Evolutionary conservation across 345 rosid species (phyloP).

Genomic region (Citrus inodora): DNA sequence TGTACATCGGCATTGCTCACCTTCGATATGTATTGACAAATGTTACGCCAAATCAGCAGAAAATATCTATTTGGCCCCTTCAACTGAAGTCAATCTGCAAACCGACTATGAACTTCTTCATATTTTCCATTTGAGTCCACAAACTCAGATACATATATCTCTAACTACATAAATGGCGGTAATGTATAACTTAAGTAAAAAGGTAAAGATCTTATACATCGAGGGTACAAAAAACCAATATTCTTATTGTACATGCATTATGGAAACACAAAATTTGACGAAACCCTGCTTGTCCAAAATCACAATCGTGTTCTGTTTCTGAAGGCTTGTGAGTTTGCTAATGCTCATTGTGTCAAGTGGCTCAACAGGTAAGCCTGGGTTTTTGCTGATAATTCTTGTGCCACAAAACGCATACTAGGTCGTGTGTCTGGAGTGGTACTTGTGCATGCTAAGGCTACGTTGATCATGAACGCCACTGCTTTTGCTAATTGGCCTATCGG

Average conservation of each 20-base stretch:
- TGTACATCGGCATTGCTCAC: too few species aligned
- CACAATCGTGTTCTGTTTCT: conserved; percentile 9
- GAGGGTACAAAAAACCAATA: not conserved
- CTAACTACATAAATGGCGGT: not conserved
- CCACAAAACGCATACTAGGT: conserved; percentile 57
- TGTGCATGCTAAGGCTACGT: conserved; percentile 45
- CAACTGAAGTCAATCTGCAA: too few species aligned
- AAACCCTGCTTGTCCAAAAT: not conserved
- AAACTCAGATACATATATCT: too few species aligned
- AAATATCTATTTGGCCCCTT: too few species aligned
- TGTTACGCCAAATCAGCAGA: too few species aligned
- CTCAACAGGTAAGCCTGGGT: conserved; percentile 30
- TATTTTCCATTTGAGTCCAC: too few species aligned
- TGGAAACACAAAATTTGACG: not conserved
- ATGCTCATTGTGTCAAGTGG: conserved; percentile 30
- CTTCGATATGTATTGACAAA: too few species aligned
- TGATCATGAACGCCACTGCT: conserved; percentile 36
- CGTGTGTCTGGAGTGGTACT: conserved; percentile 32
- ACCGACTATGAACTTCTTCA: too few species aligned
- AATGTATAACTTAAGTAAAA: not conserved
- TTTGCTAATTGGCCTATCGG: conserved; percentile 44
- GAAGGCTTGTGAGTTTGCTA: conserved; percentile 25
- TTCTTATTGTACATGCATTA: not conserved
- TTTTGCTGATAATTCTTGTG: conserved; percentile 50
- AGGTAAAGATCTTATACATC: not conserved